phyloP scores from a whole-genome alignment of 306 rosid genomes.

The Quercus variabilis region DNA sequence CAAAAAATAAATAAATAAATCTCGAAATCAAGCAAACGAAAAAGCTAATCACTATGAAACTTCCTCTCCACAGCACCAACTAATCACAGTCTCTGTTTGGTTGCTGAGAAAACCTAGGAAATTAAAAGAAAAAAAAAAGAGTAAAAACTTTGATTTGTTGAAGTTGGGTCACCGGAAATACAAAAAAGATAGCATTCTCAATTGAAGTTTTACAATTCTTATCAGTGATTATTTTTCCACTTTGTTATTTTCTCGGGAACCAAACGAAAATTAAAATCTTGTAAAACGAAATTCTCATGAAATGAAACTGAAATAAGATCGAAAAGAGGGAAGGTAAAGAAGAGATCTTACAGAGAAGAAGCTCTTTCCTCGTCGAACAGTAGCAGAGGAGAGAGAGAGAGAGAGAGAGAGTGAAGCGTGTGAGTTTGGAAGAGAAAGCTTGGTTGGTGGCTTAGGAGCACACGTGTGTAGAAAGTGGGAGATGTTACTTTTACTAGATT shows the following conservation, averaged over 20 bases:
- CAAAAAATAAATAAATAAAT: not conserved
- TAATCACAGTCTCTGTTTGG: not conserved
- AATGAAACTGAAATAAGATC: not conserved
- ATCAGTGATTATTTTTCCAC: not conserved
- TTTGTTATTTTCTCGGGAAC: conserved; percentile 2
- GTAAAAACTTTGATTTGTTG: not conserved
- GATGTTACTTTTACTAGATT: not conserved
- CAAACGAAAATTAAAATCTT: conserved; percentile 9
- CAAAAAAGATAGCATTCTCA: not conserved
- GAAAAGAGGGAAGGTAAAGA: not conserved
- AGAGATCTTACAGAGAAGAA: conserved; percentile 3
- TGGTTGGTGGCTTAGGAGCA: not conserved
- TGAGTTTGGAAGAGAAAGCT: conserved; percentile 17
- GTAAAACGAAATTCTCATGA: not conserved
- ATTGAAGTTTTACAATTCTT: not conserved
- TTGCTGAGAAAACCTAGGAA: not conserved
- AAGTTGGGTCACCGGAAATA: not conserved
- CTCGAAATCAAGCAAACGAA: not conserved
- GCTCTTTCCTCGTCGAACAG: conserved; percentile 10
- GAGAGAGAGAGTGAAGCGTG: conserved; percentile 32
- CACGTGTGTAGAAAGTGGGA: conserved; percentile 34
- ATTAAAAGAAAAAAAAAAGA: not conserved
- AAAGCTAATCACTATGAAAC: not conserved
- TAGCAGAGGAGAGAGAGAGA: conserved; percentile 23
- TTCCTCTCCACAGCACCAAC: not conserved